Evolutionary conservation across 768 basidiomycete genomes (phyloP).

Genomic region (Rhizopogon vesiculosus): DNA sequence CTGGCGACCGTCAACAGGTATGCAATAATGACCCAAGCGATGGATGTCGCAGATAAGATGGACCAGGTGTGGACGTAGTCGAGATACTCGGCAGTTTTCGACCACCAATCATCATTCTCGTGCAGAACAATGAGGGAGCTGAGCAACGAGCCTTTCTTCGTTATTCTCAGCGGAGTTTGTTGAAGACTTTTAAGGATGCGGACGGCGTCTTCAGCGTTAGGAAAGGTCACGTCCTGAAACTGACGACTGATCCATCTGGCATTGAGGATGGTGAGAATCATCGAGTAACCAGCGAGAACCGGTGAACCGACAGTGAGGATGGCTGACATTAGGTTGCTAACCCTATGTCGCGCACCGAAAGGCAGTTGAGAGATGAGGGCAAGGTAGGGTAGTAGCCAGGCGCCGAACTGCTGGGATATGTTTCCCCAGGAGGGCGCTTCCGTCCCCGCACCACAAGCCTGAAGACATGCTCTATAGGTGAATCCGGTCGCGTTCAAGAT

Average conservation of each 20-base stretch:
- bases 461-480: constrained; percentile 4
- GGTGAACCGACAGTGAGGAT: constrained; percentile 43
- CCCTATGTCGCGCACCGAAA: constrained; percentile 34
- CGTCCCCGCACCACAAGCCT: constrained; percentile 8
- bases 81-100: constrained; percentile 24
- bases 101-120: constrained; percentile 41
- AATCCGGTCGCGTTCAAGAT: constrained; percentile 10
- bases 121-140: constrained; percentile 39
- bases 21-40: constrained; percentile 41
- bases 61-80: constrained; percentile 38
- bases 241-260: constrained; percentile 34
- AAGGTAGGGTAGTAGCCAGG: constrained; percentile 47
- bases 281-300: constrained; percentile 5
- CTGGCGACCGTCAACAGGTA: constrained; percentile 37
- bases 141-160: constrained; percentile 22
- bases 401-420: constrained; percentile 32
- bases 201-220: constrained; percentile 19
- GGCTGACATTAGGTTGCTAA: constrained; percentile 39
- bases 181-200: constrained; percentile 35
- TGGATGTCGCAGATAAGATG: constrained; percentile 33
- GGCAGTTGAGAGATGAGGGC: constrained; percentile 46
- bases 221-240: constrained; percentile 25
- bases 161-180: constrained; percentile 34
- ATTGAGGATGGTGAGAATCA: constrained; percentile 41
- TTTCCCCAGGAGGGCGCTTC: constrained; percentile 13